phyloP scores from a whole-genome alignment of 768 basidiomycete species.

The Boletus tomentosulus region DNA sequence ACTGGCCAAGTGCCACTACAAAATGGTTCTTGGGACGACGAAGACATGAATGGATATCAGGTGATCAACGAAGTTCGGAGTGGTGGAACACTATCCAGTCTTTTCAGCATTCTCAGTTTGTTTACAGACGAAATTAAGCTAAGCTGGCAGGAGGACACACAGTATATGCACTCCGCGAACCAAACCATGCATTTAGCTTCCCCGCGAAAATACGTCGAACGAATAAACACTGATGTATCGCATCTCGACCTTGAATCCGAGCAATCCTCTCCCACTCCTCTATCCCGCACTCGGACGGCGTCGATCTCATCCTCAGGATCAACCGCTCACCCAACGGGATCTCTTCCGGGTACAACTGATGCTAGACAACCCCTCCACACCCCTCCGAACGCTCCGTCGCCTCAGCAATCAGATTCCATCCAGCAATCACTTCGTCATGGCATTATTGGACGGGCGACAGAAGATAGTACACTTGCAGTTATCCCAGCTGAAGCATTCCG shows the following conservation, averaged over 20 bases:
- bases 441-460: conserved; percentile 87
- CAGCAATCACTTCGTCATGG: conserved; percentile 49
- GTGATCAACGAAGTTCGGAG: conserved; percentile 94
- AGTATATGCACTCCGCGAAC: conserved; percentile 23
- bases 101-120: conserved; percentile 94
- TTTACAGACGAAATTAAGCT: conserved; percentile 94
- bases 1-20: conserved; percentile 50
- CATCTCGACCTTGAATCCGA: conserved; percentile 44
- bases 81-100: conserved; percentile 90
- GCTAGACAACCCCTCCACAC: conserved; percentile 2
- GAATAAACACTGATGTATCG: conserved; percentile 64
- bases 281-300: conserved; percentile 40
- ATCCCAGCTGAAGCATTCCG: conserved; percentile 98
- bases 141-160: conserved; percentile 77
- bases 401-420: conserved; percentile 22
- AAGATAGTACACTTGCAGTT: conserved; percentile 95
- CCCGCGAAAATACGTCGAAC: conserved; percentile 29
- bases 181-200: conserved; percentile 18
- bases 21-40: conserved; percentile 69
- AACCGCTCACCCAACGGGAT: conserved; percentile 53
- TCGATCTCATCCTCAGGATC: conserved; percentile 68
- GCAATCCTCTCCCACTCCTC: conserved; percentile 24
- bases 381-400: conserved; percentile 20
- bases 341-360: conserved; percentile 19
- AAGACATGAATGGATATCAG: conserved; percentile 93